Percentiles rank a stretch among this genome's conserved stretches.
Conservation (phyloP, 305 asterid species). For the Stenogyne calaminthoides region DNA sequence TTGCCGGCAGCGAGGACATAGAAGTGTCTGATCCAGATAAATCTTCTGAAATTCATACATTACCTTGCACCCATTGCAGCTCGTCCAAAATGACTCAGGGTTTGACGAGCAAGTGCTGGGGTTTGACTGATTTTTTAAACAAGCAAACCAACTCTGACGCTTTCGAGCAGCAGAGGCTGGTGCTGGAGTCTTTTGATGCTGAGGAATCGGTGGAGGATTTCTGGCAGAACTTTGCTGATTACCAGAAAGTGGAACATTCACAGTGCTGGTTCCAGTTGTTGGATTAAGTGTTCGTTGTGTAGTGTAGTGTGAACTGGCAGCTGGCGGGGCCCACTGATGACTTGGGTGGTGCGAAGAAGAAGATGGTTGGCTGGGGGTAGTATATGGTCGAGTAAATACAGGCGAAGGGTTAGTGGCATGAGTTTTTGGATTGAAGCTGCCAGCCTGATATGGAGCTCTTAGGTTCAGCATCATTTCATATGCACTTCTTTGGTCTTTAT, state of each 20-base stretch:
- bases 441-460: constrained; percentile 28
- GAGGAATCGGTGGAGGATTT: constrained; percentile 1
- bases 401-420: constrained; percentile 7
- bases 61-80: constrained; percentile 47
- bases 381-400: constrained; percentile 26
- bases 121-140: constrained; percentile 20
- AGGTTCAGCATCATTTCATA: constrained; percentile 42
- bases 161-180: not conserved
- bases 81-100: constrained; percentile 58
- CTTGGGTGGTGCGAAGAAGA: constrained; percentile 5
- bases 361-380: constrained; percentile 24
- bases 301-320: not conserved
- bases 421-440: constrained; percentile 29
- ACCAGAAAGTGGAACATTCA: constrained; percentile 17
- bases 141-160: not conserved
- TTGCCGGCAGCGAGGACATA: constrained; percentile 44
- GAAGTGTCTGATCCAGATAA: constrained; percentile 46
- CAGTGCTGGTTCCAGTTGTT: constrained; percentile 10
- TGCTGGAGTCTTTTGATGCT: not conserved
- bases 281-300: not conserved
- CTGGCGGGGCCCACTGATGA: not conserved
- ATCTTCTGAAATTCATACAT: constrained; percentile 39
- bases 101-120: constrained; percentile 28
- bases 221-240: constrained; percentile 1
- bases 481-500: constrained; percentile 44